Conservation (phyloP, 2,329 filamentous ascomycete genomes). For the Blastomyces silverae region DNA sequence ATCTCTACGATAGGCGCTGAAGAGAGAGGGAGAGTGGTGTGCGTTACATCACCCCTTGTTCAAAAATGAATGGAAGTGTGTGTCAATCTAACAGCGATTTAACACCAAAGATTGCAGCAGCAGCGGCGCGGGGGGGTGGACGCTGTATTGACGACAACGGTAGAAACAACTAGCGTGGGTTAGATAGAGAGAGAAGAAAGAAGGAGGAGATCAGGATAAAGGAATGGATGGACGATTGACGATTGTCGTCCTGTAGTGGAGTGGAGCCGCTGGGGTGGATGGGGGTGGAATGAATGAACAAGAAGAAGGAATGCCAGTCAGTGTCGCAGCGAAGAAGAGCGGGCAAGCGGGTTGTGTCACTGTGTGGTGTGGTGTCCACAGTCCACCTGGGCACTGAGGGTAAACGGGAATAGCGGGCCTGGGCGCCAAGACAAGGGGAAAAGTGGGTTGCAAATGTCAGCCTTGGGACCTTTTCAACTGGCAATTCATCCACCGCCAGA, state of each 20-base stretch:
- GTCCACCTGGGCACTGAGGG: too few species aligned
- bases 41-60: not conserved
- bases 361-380: too few species aligned
- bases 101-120: too few species aligned
- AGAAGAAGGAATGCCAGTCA: too few species aligned
- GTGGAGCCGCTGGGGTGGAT: not conserved
- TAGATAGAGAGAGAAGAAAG: not conserved
- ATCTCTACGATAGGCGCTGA: not conserved
- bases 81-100: too few species aligned
- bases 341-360: too few species aligned
- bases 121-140: too few species aligned
- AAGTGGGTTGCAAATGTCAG: not conserved
- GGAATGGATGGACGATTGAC: not conserved
- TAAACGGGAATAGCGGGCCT: not conserved
- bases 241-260: not conserved
- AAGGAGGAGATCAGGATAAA: not conserved
- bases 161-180: not conserved
- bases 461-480: not conserved
- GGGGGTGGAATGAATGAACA: not conserved
- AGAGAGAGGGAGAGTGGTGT: too few species aligned
- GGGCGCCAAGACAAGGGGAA: constrained; percentile 2
- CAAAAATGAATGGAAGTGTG: too few species aligned
- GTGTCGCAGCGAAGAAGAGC: too few species aligned
- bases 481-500: too few species aligned
- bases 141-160: too few species aligned